phyloP scores from a whole-genome alignment of 1,139 yeast species.

The Arxiozyma slooffiae region DNA sequence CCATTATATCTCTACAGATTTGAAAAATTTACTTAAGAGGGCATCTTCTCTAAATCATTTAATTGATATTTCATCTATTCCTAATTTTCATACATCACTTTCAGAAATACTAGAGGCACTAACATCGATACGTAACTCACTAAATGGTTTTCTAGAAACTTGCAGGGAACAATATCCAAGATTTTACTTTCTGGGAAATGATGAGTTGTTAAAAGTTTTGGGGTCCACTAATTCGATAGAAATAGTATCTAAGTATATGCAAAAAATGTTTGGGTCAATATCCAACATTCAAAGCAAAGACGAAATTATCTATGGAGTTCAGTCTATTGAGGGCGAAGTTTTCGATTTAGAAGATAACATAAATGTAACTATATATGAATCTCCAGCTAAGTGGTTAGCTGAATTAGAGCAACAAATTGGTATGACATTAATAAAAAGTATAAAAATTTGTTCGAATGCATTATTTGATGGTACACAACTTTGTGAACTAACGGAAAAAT shows the following conservation, averaged over 20 bases:
- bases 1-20: conserved; percentile 53
- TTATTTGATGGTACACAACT: conserved; percentile 5
- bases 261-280: conserved; percentile 67
- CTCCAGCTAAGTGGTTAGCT: conserved; percentile 55
- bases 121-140: conserved; percentile 50
- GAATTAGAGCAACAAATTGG: conserved; percentile 49
- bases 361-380: conserved; percentile 35
- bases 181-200: conserved; percentile 83
- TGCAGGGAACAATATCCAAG: conserved; percentile 75
- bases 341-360: conserved; percentile 41
- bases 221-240: conserved; percentile 50
- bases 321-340: conserved; percentile 57
- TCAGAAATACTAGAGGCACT: conserved; percentile 49
- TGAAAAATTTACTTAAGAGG: conserved; percentile 42
- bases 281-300: conserved; percentile 37
- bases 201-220: conserved; percentile 72
- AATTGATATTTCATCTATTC: conserved; percentile 47
- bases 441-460: not conserved
- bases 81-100: conserved; percentile 42
- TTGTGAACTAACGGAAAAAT: conserved; percentile 16
- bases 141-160: conserved; percentile 68
- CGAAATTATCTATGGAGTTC: conserved; percentile 39
- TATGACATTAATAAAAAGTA: conserved; percentile 35
- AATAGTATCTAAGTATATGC: conserved; percentile 50
- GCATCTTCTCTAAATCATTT: conserved; percentile 44